phyloP scores from a whole-genome alignment of 805 yeast species.

The Ogataea nakhonphanomensis region DNA sequence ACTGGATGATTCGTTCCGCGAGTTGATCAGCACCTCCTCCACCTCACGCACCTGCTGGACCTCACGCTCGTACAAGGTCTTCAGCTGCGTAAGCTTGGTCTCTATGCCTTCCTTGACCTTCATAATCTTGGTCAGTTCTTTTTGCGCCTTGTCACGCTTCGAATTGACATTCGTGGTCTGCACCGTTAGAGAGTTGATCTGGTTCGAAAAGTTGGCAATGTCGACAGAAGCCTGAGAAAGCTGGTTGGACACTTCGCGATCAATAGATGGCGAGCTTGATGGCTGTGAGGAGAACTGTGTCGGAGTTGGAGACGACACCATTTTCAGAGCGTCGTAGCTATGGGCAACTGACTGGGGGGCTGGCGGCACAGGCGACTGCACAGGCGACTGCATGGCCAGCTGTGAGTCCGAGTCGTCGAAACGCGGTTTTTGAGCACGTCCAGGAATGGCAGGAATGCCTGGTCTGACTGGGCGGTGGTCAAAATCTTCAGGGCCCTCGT shows the following conservation, averaged over 20 bases:
- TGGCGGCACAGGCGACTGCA: no score
- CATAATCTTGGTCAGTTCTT: slow-evolving; percentile 68
- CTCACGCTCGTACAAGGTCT: slow-evolving; percentile 74
- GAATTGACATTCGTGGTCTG: slow-evolving; percentile 72
- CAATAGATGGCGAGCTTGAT: slow-evolving; percentile 15
- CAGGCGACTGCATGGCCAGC: not conserved
- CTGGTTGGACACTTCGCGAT: slow-evolving; percentile 58
- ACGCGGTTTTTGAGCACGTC: slow-evolving; percentile 34
- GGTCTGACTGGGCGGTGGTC: slow-evolving; percentile 22
- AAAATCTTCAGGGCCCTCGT: slow-evolving; percentile 36
- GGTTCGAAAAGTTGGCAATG: slow-evolving; percentile 81
- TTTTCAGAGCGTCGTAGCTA: slow-evolving; percentile 48
- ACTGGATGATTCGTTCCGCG: slow-evolving; percentile 64
- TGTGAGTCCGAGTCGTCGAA: slow-evolving; percentile 23
- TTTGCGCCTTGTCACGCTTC: slow-evolving; percentile 70
- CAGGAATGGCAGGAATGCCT: slow-evolving; percentile 34
- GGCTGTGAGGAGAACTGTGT: slow-evolving; percentile 14
- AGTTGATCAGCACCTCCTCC: slow-evolving; percentile 55
- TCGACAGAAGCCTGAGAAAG: slow-evolving; percentile 79
- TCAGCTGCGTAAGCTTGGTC: slow-evolving; percentile 60
- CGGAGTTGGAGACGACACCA: slow-evolving; percentile 15
- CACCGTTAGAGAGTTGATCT: slow-evolving; percentile 69
- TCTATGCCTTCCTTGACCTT: slow-evolving; percentile 69
- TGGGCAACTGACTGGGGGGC: slow-evolving; percentile 17
- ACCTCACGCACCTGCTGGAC: slow-evolving; percentile 71